Base-by-base conservation (phyloP, 1,284 basidiomycete genomes). In the Porogramme epimiltina region DNA sequence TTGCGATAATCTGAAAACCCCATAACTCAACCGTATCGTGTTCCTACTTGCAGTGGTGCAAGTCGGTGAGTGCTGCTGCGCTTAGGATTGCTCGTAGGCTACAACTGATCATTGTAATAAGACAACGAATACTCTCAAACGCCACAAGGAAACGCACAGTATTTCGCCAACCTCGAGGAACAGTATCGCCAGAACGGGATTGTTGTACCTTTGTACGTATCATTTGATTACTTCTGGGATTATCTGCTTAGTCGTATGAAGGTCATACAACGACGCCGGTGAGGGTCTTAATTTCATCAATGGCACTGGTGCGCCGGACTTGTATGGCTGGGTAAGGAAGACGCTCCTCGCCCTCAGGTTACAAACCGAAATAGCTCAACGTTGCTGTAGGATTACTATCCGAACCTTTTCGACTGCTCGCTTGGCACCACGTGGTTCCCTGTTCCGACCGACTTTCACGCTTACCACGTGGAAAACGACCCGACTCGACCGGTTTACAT, bases 331-430 rank as follows among this genome's bases (percentile, higher is more conserved):
- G 72, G 81, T 77, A 65, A 24, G 63, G 37, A 3, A 11, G n/a
- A 24, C 23, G 4, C 19, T 26, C 28, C 5, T 16, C 8, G 8
- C 13, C 28, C 6, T 6, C 28, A 6, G 13, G 8, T 6, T 31
- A 31, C 8, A 31, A 31, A 26, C 59, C 23, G 22, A n/a, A 45
- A 8, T 13, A 13, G 23, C 8, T 8, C 22, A 3, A 15, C 15
- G n/a, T 20, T 4, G 22, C 10, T 11, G 23, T 34, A 84, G 56
- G 85, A 90, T 64, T 77, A 80, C 0, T 89, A 90, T 62, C 87
- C 85, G 13, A 84, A 87, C 70, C 73, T 78, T 0, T 90, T 88
- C 61, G 86, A 91, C 64, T 91, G 88, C 68, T 85, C 85, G 0
- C 75, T 84, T 58, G 85, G 87, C 0, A 67, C 72, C 0, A 66